Evolutionary conservation across 2,329 filamentous ascomycete genomes (phyloP), one percentile per base, ranked within the genome.

Genomic region (Beauveria sp.): DNA sequence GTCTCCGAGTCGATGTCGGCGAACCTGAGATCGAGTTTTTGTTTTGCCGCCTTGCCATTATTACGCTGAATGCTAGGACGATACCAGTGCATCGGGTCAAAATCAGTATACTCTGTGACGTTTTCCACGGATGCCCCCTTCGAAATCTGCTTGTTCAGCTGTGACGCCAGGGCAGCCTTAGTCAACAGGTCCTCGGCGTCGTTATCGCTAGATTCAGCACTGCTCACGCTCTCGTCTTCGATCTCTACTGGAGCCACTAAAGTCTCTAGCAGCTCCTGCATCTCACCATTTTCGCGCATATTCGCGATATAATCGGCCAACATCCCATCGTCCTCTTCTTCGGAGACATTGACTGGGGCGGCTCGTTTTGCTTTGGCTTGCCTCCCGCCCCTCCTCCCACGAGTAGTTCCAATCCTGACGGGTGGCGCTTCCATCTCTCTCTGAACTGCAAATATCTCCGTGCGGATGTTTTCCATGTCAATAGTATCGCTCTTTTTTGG

Each of bases 11-110:
- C 89, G 0, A 88, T 72, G 24, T 83, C 77, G 60, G 86, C 77
- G 16, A 79, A 73, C 5, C 78, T 76, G 51, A 81, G 72, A 58
- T 60, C 43, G 6, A 63, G 51, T 40, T 80, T 77, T 51, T 77
- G 79, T 64, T 83, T 82, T 16, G 80, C 79, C 49, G 84, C 85
- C 71, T 89, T 91, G 65, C 81, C 78, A 68, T 85, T 87, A 64
- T 81, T 85, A 50, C 73, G 72, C 60, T 80, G 82, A 6, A 92
- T 72, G 58, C 86, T 91, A 1, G 87, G 86, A 28, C 86, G 81
- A 18, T 89, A 83, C 75, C 89, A 91, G 68, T 96, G 90, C 87
- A 95, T 93, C 50, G 96, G 78, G 69, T 96, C 91, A 65, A 96
- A 87, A 9, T 86, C 89, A 63, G 88, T 85, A 63, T 85, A 83